Evolutionary conservation across 345 rosid genomes (phyloP), one percentile per base, ranked within the genome.

Genomic region (Turnera subulata): DNA sequence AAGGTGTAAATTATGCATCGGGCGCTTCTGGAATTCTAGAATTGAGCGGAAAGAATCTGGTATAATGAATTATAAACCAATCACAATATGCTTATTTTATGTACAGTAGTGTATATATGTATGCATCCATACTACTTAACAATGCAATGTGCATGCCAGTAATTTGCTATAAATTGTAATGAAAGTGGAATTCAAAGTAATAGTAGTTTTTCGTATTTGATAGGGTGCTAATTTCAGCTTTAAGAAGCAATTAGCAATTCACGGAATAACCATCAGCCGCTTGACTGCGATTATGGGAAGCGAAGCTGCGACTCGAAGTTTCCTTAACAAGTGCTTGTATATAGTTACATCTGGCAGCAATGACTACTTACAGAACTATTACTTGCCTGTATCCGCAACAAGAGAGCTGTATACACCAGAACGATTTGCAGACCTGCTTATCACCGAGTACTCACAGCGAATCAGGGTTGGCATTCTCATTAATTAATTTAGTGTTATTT

Each of bases 351-450:
- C 53, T 25, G 71, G 71, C 16, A 24, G 15, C 20, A 67, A 59
- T 17, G 61, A 67, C 13, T 60, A 67, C 42, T 22, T 67, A 0
- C 46, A 54, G 35, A 67, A 61, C n/a, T 67, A 61, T 61, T 61
- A 45, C 26, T 3, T 10, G 32, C 38, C 46, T 1, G 0, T 9
- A 7, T 15, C 29, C 8, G 0, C 15, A 0, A 39, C 62, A 52
- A 45, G 53, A 21, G 0, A 13, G 17, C 32, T 11, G 0, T 76
- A 24, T 46, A 38, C 59, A 24, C 21, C 65, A 5, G 70, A 68
- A 3, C 58, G 65, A 50, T 74, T 53, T 47, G 79, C 79, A 39
- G 37, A 6, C 6, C 20, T 13, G 5, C 77, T 74, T 49, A 54
- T 68, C 53, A 39, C 29, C 42, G 46, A 37, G 24, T 72, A 65